Base-by-base conservation (phyloP, 345 rosid species). In the Eucalyptus decipiens region DNA sequence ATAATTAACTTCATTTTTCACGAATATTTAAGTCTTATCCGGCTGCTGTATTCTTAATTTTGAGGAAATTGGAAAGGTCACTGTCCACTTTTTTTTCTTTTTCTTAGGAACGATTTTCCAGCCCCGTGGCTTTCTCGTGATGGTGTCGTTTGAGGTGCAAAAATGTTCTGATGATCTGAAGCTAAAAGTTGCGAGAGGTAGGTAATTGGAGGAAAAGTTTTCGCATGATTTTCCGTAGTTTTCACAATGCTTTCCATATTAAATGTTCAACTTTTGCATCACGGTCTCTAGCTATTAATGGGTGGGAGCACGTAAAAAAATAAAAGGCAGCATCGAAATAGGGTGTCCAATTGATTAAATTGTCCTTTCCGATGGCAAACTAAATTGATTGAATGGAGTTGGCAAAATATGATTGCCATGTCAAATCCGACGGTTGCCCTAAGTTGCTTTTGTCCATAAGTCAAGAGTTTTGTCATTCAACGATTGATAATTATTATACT, bases 341-440 rank as follows among this genome's bases (percentile, higher is more conserved):
- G 15, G 6, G 3, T 37, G 26, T 40, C 28, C 45, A 19, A 37
- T 37, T 37, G 16, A 76, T 76, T 40, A 76, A 76, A 15, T 37
- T 11, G 15, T 72, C 24, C 7, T 21, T 37, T 72, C 3, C 4
- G 2, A 37, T 21, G 7, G 15, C 45, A 76, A 13, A 6, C 83
- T 2, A 32, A 32, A 69, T 18, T 18, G 6, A 37, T 11, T 8
- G 3, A 2, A 21, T 21, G 9, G 83, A 72, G 40, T 19, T 11
- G 40, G 28, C 81, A 10, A 37, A 45, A 72, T 37, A 18, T 65
- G 76, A n/a, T 65, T 30, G 34, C 9, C 9, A 15, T 65, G 10
- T n/a, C 32, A 65, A 32, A 65, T 65, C 3, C 10, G 0, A n/a
- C 11, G 0, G 21, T 65, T 6, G 45, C 3, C 7, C 2, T 37